These are phyloP conservation scores for Candida stauntonica DNA, from an alignment of 805 yeast genomes.

Conservation along the genomic window DNA sequence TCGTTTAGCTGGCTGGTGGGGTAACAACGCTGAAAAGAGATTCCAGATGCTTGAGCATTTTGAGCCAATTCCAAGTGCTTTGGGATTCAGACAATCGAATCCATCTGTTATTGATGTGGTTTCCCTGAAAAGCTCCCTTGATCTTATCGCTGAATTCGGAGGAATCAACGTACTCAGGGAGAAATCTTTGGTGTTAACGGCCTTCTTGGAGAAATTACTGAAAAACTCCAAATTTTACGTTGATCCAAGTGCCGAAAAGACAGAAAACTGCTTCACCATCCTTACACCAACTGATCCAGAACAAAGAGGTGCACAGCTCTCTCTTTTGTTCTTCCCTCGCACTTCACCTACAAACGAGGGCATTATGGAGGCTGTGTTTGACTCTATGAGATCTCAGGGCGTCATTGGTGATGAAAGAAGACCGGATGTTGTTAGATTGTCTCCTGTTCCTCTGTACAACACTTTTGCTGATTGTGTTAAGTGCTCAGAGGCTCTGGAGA, in stretches of 20 bases:
- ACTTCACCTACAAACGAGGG: conserved; percentile 32
- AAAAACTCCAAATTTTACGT: conserved; percentile 42
- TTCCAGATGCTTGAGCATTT: conserved; percentile 77
- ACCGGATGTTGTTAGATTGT: conserved; percentile 87
- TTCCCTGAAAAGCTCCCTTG: conserved; percentile 61
- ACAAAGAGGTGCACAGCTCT: conserved; percentile 79
- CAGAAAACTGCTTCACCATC: conserved; percentile 45
- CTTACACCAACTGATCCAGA: conserved; percentile 60
- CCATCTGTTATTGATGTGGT: conserved; percentile 87
- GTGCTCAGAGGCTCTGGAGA: conserved; percentile 6
- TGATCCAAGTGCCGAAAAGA: background rate
- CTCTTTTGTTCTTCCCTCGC: conserved; percentile 60
- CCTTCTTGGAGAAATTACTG: conserved; percentile 47
- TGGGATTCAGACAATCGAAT: conserved; percentile 85
- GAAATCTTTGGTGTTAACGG: conserved; percentile 56
- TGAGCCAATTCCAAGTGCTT: conserved; percentile 79
- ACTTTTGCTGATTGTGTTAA: conserved; percentile 49
- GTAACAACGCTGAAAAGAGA: conserved; percentile 64
- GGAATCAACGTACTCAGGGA: conserved; percentile 56
- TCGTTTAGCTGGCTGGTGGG: conserved; percentile 97
- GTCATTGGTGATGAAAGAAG: conserved; percentile 84
- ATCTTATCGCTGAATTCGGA: conserved; percentile 50
- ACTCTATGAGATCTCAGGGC: conserved; percentile 47
- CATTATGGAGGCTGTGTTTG: conserved; percentile 59
- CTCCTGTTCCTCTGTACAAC: conserved; percentile 83